Base-by-base conservation (phyloP, 208 protist genomes). In the Leishmania martiniquensis region DNA sequence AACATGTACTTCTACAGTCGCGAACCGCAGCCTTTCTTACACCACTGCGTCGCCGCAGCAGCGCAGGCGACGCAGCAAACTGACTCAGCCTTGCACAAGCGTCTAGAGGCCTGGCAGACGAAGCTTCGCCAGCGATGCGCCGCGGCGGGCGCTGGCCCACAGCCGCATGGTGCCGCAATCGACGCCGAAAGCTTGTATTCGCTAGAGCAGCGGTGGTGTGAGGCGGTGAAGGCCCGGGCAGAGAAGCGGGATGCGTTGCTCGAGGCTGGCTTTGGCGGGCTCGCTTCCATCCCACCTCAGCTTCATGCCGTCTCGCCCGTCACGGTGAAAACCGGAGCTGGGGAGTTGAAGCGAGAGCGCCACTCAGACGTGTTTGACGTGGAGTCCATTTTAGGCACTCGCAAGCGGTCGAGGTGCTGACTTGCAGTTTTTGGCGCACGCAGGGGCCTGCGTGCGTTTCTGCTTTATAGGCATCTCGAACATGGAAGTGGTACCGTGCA, bases 1-100 rank as follows among this genome's bases (percentile, higher is more conserved):
- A 82, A 85, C 67, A 93, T 97, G 92, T 94, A 96, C 81, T 94
- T 96, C 70, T 97, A 97, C 87, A 85, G 82, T 69, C 92, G 91
- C 32, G 91, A 93, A 13, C 66, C 89, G n/a, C 89, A 92, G 72
- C 85, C 88, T 4, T 95, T 89, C 75, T 75, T 96, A 49, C 69
- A 87, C 47, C 90, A 88, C 65, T 90, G 86, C 60, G 82, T 75
- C 12, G 7, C 51, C 6, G 75, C 77, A 42, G 89, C 89, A 1
- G 47, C 87, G 22, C 55, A 44, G 3, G 72, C 71, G 17, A 44
- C 85, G 1, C 71, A 42, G 49, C 57, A 66, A 15, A 42, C 15
- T 29, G 52, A 62, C 10, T 13, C 37, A 4, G 65, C n/a, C 0
- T 62, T 80, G 44, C 49, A 51, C 29, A 62, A 72, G 3, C 86